Conservation (phyloP, 768 basidiomycete species). For the Tricholomella constricta region DNA sequence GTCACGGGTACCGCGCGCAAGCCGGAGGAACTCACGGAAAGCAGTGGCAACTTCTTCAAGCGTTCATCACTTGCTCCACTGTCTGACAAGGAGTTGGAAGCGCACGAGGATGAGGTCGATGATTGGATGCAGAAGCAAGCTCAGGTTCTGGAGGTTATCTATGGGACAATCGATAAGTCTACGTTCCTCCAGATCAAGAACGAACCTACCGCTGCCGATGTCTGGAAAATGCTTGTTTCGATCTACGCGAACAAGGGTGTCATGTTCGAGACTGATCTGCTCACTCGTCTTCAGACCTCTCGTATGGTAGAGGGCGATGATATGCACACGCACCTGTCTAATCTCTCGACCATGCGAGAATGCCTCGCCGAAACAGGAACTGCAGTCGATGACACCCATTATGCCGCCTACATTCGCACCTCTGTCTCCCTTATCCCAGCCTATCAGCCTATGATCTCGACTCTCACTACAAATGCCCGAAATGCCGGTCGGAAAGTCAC, state of each 20-base stretch:
- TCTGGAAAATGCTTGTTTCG: not conserved
- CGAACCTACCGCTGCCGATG: too few species aligned
- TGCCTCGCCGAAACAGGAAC: constrained; percentile 10
- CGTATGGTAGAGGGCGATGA: not conserved
- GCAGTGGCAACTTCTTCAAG: constrained; percentile 16
- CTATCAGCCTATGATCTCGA: constrained; percentile 15
- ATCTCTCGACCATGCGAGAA: constrained; percentile 8
- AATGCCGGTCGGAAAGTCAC: constrained; percentile 6
- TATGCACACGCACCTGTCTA: not conserved
- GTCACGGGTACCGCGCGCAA: constrained; percentile 24
- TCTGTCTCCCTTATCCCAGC: not conserved
- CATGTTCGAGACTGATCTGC: too few species aligned
- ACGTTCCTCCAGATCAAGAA: constrained; percentile 4
- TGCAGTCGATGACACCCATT: constrained; percentile 3
- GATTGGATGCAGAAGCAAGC: constrained; percentile 21
- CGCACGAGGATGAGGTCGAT: constrained; percentile 19
- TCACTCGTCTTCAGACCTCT: not conserved
- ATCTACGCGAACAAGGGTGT: not conserved
- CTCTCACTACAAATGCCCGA: constrained; percentile 15
- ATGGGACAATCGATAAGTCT: not conserved
- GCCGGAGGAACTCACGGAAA: constrained; percentile 14
- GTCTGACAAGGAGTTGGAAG: constrained; percentile 21
- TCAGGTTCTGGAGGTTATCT: not conserved
- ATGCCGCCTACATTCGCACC: constrained; percentile 17
- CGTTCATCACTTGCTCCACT: constrained; percentile 1